These are phyloP conservation scores for Mycena rebaudengoi DNA, from an alignment of 768 basidiomycete genomes.

Conservation along the genomic window DNA sequence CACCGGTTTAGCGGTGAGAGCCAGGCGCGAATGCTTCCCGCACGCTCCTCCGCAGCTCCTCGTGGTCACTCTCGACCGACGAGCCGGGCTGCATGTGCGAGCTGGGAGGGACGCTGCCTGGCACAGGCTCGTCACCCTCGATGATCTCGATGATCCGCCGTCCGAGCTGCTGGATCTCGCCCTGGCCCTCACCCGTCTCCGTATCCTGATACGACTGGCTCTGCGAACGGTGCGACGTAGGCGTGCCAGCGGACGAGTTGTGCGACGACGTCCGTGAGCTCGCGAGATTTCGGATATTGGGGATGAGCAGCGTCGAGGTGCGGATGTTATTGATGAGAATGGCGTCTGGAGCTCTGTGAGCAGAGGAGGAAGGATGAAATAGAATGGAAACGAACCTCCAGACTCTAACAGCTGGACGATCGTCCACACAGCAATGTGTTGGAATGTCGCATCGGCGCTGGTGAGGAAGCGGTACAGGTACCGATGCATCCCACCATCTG, in stretches of 20 bases:
- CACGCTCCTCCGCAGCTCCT: slow-evolving; percentile 83
- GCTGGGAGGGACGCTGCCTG: slow-evolving; percentile 62
- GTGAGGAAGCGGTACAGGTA: slow-evolving; percentile 95
- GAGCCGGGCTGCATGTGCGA: slow-evolving; percentile 78
- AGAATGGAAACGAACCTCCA: slow-evolving; percentile 62
- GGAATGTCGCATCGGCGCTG: slow-evolving; percentile 96
- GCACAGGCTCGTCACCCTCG: slow-evolving; percentile 70
- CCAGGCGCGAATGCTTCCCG: slow-evolving; percentile 81
- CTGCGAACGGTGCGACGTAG: slow-evolving; percentile 72
- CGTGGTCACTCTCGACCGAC: slow-evolving; percentile 77
- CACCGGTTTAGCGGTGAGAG: slow-evolving; percentile 56
- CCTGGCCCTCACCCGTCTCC: slow-evolving; percentile 86
- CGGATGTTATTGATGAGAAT: slow-evolving; percentile 92
- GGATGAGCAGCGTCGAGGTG: slow-evolving; percentile 78
- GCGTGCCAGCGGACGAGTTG: slow-evolving; percentile 78
- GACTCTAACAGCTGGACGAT: slow-evolving; percentile 97
- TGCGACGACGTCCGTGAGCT: slow-evolving; percentile 74
- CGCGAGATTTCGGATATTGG: slow-evolving; percentile 87
- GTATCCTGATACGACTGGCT: slow-evolving; percentile 83
- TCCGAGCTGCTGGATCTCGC: slow-evolving; percentile 89
- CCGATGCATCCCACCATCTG: slow-evolving; percentile 95
- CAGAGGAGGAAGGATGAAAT: neutral
- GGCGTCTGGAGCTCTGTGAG: slow-evolving; percentile 62
- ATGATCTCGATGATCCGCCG: slow-evolving; percentile 88
- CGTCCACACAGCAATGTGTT: slow-evolving; percentile 99